Conservation (phyloP, 2,329 filamentous ascomycete species). For the Microcera coccophila region DNA sequence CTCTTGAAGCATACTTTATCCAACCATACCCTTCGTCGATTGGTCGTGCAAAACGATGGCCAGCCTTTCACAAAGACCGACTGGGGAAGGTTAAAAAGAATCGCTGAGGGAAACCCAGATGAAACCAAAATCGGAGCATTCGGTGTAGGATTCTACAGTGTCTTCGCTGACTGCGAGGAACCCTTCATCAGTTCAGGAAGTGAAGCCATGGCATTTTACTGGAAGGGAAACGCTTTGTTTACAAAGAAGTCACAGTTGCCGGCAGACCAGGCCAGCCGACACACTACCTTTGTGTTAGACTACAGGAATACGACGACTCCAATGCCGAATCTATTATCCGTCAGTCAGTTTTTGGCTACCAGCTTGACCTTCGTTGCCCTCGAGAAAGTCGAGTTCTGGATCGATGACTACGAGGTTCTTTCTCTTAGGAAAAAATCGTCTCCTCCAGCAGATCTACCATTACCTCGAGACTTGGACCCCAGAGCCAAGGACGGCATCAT, state of each 20-base stretch:
- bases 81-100: conserved; percentile 89
- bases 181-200: conserved; percentile 91
- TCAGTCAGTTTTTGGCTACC: conserved; percentile 89
- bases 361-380: conserved; percentile 94
- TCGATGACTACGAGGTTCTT: conserved; percentile 82
- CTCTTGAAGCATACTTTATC: conserved; percentile 77
- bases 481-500: conserved; percentile 84
- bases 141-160: conserved; percentile 96
- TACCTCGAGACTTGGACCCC: conserved; percentile 76
- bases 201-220: conserved; percentile 97
- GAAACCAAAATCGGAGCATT: conserved; percentile 99
- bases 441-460: conserved; percentile 64
- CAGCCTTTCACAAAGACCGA: conserved; percentile 83
- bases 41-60: conserved; percentile 93
- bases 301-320: conserved; percentile 87
- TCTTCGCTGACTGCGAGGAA: conserved; percentile 97
- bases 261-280: conserved; percentile 58
- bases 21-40: conserved; percentile 78
- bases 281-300: conserved; percentile 92
- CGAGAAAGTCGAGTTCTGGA: conserved; percentile 80
- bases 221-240: conserved; percentile 97
- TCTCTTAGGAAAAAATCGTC: conserved; percentile 81
- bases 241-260: conserved; percentile 79
- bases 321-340: conserved; percentile 76
- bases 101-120: conserved; percentile 98